These are phyloP conservation scores for Blastomyces percursus DNA, from an alignment of 2,329 filamentous ascomycete species.

Conservation along the genomic window DNA sequence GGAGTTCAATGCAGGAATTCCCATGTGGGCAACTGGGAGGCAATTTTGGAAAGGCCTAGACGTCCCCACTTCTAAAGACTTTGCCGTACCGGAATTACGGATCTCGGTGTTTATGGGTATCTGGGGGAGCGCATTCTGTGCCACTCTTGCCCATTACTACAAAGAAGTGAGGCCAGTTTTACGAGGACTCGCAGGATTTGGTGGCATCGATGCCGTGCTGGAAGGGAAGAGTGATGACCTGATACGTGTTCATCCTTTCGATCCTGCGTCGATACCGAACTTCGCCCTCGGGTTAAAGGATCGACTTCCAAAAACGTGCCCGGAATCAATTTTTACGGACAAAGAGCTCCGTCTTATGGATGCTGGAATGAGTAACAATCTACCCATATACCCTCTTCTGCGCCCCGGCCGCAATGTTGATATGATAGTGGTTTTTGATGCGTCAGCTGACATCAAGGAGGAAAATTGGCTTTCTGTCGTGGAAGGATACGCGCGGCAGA, in stretches of 20 bases:
- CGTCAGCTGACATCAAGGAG: conserved; percentile 80
- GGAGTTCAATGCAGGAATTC: conserved; percentile 81
- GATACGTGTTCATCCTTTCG: conserved; percentile 86
- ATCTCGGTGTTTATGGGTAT: conserved; percentile 79
- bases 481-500: conserved; percentile 83
- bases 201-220: conserved; percentile 68
- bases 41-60: conserved; percentile 67
- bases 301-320: conserved; percentile 63
- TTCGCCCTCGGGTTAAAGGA: conserved; percentile 73
- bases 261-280: conserved; percentile 84
- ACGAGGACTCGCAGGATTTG: conserved; percentile 61
- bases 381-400: conserved; percentile 89
- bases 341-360: conserved; percentile 82
- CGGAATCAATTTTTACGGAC: conserved; percentile 59
- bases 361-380: conserved; percentile 96
- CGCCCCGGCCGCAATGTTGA: conserved; percentile 82
- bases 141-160: conserved; percentile 92
- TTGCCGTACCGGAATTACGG: conserved; percentile 70
- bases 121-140: conserved; percentile 96
- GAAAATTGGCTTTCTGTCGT: conserved; percentile 95
- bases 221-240: conserved; percentile 72
- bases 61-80: conserved; percentile 51
- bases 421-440: conserved; percentile 84
- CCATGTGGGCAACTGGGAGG: conserved; percentile 84
- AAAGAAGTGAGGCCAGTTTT: conserved; percentile 80